Evolutionary conservation across 371 early-diverging fungal genomes (phyloP), one percentile per base, ranked within the genome.

Genomic region (Lichtheimia ornata): DNA sequence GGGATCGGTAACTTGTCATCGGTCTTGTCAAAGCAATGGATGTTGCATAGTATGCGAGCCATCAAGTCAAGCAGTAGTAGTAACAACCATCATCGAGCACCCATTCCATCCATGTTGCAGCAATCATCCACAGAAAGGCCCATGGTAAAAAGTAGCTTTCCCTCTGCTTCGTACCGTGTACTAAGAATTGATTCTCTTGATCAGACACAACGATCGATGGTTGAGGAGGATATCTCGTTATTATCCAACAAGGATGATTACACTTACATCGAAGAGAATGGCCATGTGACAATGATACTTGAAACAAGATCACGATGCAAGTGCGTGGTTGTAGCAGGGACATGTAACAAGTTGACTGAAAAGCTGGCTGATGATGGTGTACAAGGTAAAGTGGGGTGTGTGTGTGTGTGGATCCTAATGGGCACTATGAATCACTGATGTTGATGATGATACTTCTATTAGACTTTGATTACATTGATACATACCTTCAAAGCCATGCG

Each of bases 391-490:
- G n/a, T 7, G 2, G n/a, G n/a, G n/a, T n/a, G n/a, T n/a, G n/a
- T n/a, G n/a, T n/a, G n/a, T n/a, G n/a, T n/a, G n/a, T n/a, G n/a
- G 17, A 5, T 15, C 18, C n/a, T 2, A 1, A 22, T 15, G 47
- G 12, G 47, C 11, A 2, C 22, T n/a, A 47, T 22, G 17, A 45
- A 18, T 22, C 2, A 12, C 7, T 22, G 2, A 22, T 7, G 5
- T 6, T 47, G 1, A 47, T 47, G 22, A 5, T n/a, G 17, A 51
- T 3, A 41, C 13, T n/a, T n/a, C n/a, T 53, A 30, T 28, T 50
- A 84, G 85, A 88, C 52, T 53, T 72, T 44, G 86, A 88, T n/a
- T 89, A 80, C 66, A 75, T 89, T 12, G 89, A 87, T 58, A 74
- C 70, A 9, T 86, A 82, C 52, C 15, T 90, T 15, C 65, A 79